A percentile compares a stretch with the other conserved stretches of the same genome.
Evolutionary conservation across 768 basidiomycete genomes (phyloP).

Genomic region (Tylopilus sp.): DNA sequence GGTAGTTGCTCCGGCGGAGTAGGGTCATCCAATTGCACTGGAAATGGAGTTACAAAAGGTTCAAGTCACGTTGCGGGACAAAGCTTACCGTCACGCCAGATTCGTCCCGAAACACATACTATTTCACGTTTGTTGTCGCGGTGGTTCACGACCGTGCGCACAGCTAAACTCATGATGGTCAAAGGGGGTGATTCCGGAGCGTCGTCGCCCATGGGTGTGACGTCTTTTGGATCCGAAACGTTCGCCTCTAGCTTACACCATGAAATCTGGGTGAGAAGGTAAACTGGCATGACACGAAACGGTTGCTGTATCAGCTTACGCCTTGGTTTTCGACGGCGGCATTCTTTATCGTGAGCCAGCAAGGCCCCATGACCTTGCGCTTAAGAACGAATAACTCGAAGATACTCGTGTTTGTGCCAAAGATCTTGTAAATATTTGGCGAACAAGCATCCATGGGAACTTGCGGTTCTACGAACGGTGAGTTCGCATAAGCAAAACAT

Average conservation of each 20-base stretch:
- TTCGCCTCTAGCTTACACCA: constrained; percentile 96
- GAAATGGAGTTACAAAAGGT: neutral
- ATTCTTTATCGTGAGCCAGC: constrained; percentile 87
- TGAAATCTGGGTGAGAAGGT: constrained; percentile 58
- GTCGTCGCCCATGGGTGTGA: constrained; percentile 76
- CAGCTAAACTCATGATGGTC: constrained; percentile 84
- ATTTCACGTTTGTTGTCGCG: constrained; percentile 92
- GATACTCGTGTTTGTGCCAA: constrained; percentile 88
- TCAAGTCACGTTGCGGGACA: neutral
- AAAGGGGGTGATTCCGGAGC: constrained; percentile 82
- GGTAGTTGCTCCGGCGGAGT: constrained; percentile 86
- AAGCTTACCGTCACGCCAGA: constrained; percentile 71
- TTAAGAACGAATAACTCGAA: constrained; percentile 94
- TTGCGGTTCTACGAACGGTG: constrained; percentile 30
- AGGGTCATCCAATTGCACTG: constrained; percentile 87
- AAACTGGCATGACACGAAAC: neutral
- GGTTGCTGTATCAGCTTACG: constrained; percentile 41
- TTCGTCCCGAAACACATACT: constrained; percentile 78
- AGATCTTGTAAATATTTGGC: constrained; percentile 81
- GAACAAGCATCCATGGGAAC: constrained; percentile 72
- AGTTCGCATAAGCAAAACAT: neutral
- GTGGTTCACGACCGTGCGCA: constrained; percentile 92
- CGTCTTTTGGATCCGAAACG: constrained; percentile 80
- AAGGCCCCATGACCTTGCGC: constrained; percentile 98
- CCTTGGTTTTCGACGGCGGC: constrained; percentile 74